Percentiles rank a stretch among this genome's conserved stretches.
Conservation (phyloP, 768 basidiomycete genomes). For the Atractiella rhizophila region DNA sequence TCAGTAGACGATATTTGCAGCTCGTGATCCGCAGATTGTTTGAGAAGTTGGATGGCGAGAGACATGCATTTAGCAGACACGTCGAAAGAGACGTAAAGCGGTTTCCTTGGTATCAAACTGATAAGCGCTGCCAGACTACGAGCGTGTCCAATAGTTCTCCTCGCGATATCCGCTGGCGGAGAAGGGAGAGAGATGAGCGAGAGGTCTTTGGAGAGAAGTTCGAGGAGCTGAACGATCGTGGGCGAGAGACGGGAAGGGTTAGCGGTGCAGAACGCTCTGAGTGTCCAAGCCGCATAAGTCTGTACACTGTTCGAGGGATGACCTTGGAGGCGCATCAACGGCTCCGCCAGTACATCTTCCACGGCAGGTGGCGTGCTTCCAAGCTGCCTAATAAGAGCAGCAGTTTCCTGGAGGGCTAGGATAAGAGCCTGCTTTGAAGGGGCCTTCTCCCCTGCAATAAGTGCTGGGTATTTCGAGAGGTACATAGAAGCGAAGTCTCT, state of each 20-base stretch:
- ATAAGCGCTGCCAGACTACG: constrained; percentile 73
- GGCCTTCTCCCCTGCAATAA: constrained; percentile 59
- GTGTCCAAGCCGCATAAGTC: constrained; percentile 58
- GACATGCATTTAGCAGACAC: constrained; percentile 49
- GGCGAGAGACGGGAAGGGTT: constrained; percentile 64
- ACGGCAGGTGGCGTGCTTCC: constrained; percentile 78
- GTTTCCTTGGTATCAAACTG: constrained; percentile 57
- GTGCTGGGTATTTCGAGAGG: constrained; percentile 71
- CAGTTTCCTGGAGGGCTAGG: constrained; percentile 55
- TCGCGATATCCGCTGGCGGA: constrained; percentile 22
- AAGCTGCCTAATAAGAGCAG: constrained; percentile 59
- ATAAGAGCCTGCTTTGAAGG: constrained; percentile 43
- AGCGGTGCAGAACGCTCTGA: constrained; percentile 71
- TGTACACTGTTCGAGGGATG: constrained; percentile 77
- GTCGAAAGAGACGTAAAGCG: constrained; percentile 85
- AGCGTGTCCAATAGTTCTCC: constrained; percentile 48
- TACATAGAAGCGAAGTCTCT: constrained; percentile 59
- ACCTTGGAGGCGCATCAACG: constrained; percentile 53
- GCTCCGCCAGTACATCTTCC: constrained; percentile 66
- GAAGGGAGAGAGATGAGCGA: constrained; percentile 27
- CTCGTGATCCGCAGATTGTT: constrained; percentile 73
- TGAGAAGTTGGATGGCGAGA: constrained; percentile 67
- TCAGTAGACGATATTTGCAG: constrained; percentile 55
- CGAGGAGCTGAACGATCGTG: constrained; percentile 47
- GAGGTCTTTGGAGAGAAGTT: constrained; percentile 62